phyloP scores from a whole-genome alignment of 768 basidiomycete species.

The Suillus subalutaceus region DNA sequence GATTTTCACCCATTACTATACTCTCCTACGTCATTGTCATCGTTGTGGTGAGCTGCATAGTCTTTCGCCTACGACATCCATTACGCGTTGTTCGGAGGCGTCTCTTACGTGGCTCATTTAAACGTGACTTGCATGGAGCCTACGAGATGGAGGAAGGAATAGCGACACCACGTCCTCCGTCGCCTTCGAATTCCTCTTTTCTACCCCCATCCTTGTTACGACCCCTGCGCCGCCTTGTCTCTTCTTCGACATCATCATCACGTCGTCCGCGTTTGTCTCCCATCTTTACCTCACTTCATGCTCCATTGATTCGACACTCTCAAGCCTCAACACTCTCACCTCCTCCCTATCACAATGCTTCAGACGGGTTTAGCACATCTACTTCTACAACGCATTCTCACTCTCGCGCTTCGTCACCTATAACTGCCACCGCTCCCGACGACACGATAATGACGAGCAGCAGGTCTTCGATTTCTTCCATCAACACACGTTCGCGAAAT shows the following conservation, averaged over 20 bases:
- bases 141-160: slow-evolving; percentile 54
- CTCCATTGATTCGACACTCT: slow-evolving; percentile 8
- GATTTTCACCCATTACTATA: slow-evolving; percentile 71
- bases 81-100: slow-evolving; percentile 47
- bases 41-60: slow-evolving; percentile 44
- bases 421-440: slow-evolving; percentile 18
- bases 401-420: slow-evolving; percentile 35
- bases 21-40: slow-evolving; percentile 55
- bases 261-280: slow-evolving; percentile 30
- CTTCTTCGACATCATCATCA: slow-evolving; percentile 18
- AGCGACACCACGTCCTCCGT: slow-evolving; percentile 20
- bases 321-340: slow-evolving; percentile 16
- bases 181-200: slow-evolving; percentile 21
- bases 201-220: slow-evolving; percentile 29
- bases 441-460: slow-evolving; percentile 30
- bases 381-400: slow-evolving; percentile 36
- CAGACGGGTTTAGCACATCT: slow-evolving; percentile 31
- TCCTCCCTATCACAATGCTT: slow-evolving; percentile 24
- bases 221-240: slow-evolving; percentile 29
- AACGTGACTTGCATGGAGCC: slow-evolving; percentile 26
- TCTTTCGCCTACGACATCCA: slow-evolving; percentile 61
- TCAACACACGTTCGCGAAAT: slow-evolving; percentile 61
- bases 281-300: slow-evolving; percentile 15
- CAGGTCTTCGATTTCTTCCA: slow-evolving; percentile 44
- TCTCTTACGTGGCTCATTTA: slow-evolving; percentile 46